Base-by-base conservation (phyloP, 257 asterid species). In the Voacanga thouarsii region DNA sequence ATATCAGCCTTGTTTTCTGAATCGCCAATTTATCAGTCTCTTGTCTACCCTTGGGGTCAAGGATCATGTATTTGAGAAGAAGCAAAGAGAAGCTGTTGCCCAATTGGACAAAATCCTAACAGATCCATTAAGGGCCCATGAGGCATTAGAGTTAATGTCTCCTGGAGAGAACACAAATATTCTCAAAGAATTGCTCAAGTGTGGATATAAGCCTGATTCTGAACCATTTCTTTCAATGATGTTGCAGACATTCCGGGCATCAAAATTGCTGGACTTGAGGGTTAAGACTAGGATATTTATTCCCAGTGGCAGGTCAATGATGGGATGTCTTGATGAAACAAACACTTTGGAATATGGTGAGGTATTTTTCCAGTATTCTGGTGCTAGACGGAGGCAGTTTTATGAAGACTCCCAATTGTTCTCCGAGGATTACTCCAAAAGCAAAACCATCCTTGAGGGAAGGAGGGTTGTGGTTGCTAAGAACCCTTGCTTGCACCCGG, bases 401-500 rank as follows among this genome's bases (percentile, higher is more conserved):
- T 68, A 76, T 51, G 88, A 79, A 2, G 88, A 87, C 60, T 79
- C 83, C 24, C 2, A 30, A 47, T 77, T 11, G 26, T 57, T 14
- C 30, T 15, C 80, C 82, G 86, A 79, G 26, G n/a, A 78, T 71
- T 44, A 23, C 37, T 82, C 85, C 11, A 82, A 78, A 1, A 39
- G 44, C 60, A 85, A 74, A 56, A 74, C 50, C 76, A 44, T 84
- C 50, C 66, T 88, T 28, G 9, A n/a, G 67, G 93, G 94, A 33
- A 33, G 37, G 56, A 86, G 24, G 16, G 97, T 95, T 23, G 84
- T 75, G 5, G 99, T 95, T 88, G 97, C 99, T 7, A 95, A 93
- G 78, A 95, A 93, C 78, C 99, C 99, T 5, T 95, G 99, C 80
- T 83, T 95, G 86, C 98, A 95, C 76, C 99, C 99, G 1, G 99